phyloP scores from a whole-genome alignment of 495 filamentous ascomycete species.

The Ramalina intermedia region DNA sequence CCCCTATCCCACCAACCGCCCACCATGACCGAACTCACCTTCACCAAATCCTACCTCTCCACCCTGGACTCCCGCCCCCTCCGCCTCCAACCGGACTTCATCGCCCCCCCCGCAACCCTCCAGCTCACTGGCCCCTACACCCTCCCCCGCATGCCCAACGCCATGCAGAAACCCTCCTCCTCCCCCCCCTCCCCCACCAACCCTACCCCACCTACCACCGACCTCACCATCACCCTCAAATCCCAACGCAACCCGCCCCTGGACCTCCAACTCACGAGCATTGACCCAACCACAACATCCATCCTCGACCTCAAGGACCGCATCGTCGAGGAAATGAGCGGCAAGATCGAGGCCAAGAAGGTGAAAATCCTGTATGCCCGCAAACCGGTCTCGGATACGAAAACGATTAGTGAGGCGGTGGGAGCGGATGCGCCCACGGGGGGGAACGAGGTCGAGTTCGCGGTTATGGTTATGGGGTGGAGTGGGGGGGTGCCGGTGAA shows the following conservation, averaged over 20 bases:
- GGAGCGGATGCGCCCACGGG: not conserved
- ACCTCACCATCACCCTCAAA: constrained; percentile 47
- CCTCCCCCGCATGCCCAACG: constrained; percentile 12
- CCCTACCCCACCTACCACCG: too few species aligned
- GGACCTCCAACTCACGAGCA: constrained; percentile 42
- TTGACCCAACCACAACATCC: constrained; percentile 42
- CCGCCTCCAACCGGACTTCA: constrained; percentile 71
- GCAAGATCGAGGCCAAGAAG: constrained; percentile 34
- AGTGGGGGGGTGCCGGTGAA: not conserved
- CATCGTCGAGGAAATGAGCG: constrained; percentile 29
- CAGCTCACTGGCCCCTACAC: constrained; percentile 22
- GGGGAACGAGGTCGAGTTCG: constrained; percentile 48
- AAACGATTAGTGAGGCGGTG: constrained; percentile 35
- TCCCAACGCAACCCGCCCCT: constrained; percentile 60
- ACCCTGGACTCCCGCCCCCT: constrained; percentile 59
- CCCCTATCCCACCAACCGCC: not conserved
- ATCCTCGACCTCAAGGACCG: constrained; percentile 58
- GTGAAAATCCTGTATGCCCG: constrained; percentile 71
- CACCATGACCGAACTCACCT: constrained; percentile 72
- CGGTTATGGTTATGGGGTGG: constrained; percentile 62
- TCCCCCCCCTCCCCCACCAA: not conserved
- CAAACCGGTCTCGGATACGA: constrained; percentile 67
- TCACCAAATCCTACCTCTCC: constrained; percentile 70
- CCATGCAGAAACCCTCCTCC: constrained; percentile 2
- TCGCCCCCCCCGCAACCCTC: constrained; percentile 65